Base-by-base conservation (phyloP, 331 rosid genomes). In the Arachis monticola region DNA sequence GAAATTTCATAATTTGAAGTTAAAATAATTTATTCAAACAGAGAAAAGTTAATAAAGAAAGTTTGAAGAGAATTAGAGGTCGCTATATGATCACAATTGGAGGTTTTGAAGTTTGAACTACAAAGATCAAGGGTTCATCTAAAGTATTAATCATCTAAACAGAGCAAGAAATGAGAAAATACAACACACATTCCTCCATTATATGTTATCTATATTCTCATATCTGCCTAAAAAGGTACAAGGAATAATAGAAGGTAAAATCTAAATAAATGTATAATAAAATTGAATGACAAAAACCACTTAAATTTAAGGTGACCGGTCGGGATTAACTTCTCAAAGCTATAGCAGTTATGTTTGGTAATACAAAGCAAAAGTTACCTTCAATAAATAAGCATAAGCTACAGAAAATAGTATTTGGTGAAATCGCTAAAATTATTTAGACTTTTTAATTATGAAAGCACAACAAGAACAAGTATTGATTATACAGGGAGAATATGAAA, bases 41-140 rank as follows among this genome's bases (percentile, higher is more conserved):
- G 51, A 5, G 52, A 7, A 62, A 60, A 48, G 60, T 7, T 32
- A 10, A 35, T 60, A 53, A 68, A 68, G 30, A 58, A 77, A 57
- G 57, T 30, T 27, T 14, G 47, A 2, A 27, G 27, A 44, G 58
- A 71, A 47, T 60, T 53, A 53, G 71, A 17, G 47, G 14, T 42
- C 31, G 8, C 32, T 27, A n/a, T 2, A 63, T 42, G 10, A 64
- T 77, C 72, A 64, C 32, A 69, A 67, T 60, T 11, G 14, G 5
- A 30, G 57, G 45, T 6, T 17, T 17, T 17, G 22, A 17, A 17
- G 22, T 10, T 1, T 59, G 67, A 13, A 58, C 47, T 10, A 72
- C 35, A 32, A 59, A 61, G 67, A 38, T 6, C 27, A 38, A 35
- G 47, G 30, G 40, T 35, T 32, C 38, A 32, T 32, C 38, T 35